Evolutionary conservation across 345 rosid genomes (phyloP).

Genomic region (Citrus inodora): DNA sequence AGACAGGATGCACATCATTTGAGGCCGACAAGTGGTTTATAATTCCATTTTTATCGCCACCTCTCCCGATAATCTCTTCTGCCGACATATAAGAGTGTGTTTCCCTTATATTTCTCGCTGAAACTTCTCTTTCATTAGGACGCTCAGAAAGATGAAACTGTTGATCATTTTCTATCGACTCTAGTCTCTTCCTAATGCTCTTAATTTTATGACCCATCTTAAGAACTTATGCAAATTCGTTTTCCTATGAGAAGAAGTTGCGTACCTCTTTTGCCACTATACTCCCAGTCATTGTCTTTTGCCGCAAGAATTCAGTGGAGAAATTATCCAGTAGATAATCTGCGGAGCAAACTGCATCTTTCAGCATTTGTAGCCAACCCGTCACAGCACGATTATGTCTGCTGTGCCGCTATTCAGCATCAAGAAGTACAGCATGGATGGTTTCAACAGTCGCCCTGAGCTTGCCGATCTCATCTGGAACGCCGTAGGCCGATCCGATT

Average conservation of each 20-base stretch:
- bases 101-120: not conserved
- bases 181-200: not conserved
- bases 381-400: not conserved
- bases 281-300: not conserved
- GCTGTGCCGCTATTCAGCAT: not conserved
- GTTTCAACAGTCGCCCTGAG: not conserved
- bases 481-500: not conserved
- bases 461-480: not conserved
- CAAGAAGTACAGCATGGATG: not conserved
- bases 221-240: not conserved
- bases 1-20: not conserved
- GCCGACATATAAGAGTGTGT: not conserved
- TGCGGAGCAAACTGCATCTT: not conserved
- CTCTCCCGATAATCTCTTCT: not conserved
- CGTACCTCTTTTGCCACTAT: not conserved
- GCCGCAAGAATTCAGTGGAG: not conserved
- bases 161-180: not conserved
- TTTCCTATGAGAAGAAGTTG: conserved; percentile 2
- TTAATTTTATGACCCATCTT: conserved; percentile 2
- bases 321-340: not conserved
- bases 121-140: not conserved
- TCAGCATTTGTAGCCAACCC: not conserved
- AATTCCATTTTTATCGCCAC: not conserved
- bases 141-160: not conserved
- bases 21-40: not conserved